Evolutionary conservation across 768 basidiomycete genomes (phyloP), one percentile per base, ranked within the genome.

Genomic region (Amanita inopinata): DNA sequence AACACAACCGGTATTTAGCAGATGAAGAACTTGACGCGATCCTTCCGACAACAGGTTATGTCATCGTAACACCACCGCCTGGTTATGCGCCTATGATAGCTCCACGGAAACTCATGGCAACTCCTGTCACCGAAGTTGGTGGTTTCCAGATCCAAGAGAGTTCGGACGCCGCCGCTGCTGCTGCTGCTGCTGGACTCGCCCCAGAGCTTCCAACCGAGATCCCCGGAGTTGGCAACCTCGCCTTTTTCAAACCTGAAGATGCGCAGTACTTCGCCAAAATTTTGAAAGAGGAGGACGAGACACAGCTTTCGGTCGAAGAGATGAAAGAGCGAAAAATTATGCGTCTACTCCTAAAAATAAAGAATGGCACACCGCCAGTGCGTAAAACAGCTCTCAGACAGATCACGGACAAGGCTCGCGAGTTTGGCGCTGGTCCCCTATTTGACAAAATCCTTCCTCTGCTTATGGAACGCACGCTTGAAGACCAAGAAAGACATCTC

Each of bases 251-350:
- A 62, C 74, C 89, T 1, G 96, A 99, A 64, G 96, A 99, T 52
- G 91, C 93, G 1, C 84, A 93, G 58, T 99, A 98, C 63, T 98
- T 99, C 51, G 84, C 91, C 40, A 96, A 97, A 62, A 92, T 97
- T 47, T 60, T 90, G 43, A 90, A 87, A 57, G 89, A 96, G 64
- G 93, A 94, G 61, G 91, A 97, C 53, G 96, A 98, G 63, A 86
- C 83, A 1, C 80, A 85, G 58, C 69, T 97, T 35, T 79, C 85
- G 0, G 85, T 98, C 5, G 96, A 98, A 38, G 96, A 99, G 67
- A 86, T 98, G 80, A 99, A 99, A 66, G 96, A 98, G 66, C 81
- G 94, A 57, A 99, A 98, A 63, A 98, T 98, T 54, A 97, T 98
- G 93, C 83, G 96, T 18, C 66, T 99, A 17, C 69, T 99, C 40